phyloP scores from a whole-genome alignment of 2,329 filamentous ascomycete species.

The Cercospora citrullina region DNA sequence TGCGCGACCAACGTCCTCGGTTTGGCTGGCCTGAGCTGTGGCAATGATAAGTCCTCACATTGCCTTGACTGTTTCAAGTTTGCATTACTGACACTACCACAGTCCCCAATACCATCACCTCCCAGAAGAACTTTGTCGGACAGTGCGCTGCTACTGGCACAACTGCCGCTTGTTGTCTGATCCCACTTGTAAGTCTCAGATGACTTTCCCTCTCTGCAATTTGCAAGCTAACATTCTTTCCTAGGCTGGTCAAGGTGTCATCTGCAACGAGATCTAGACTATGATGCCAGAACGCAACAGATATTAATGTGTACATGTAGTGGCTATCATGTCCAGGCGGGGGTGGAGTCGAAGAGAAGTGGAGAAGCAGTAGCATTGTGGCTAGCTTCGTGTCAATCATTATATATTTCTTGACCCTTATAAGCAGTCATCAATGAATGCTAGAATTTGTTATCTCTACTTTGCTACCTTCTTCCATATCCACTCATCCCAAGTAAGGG shows the following conservation, averaged over 20 bases:
- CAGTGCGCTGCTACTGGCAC: neutral
- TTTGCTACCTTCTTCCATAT: no score
- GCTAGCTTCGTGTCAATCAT: neutral
- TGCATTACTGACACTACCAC: neutral
- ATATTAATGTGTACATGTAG: neutral
- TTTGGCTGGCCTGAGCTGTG: neutral
- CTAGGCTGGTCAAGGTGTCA: conserved; percentile 1
- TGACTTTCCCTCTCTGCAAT: neutral
- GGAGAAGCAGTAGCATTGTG: neutral
- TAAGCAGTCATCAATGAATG: neutral
- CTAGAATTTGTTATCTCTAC: neutral
- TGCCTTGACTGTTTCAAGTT: neutral
- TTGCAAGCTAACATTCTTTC: neutral
- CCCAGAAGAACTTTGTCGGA: neutral
- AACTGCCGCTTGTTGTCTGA: conserved; percentile 5
- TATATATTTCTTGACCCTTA: neutral
- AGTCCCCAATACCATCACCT: neutral
- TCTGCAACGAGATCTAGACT: conserved; percentile 8
- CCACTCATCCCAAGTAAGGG: no score
- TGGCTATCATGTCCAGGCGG: neutral
- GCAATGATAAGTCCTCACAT: neutral
- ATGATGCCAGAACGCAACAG: neutral
- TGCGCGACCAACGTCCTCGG: conserved; percentile 11
- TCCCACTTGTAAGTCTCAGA: conserved; percentile 1
- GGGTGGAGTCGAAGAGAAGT: neutral